Conservation (phyloP, 23 red algal genomes). For the Cyanidium caldarium region DNA sequence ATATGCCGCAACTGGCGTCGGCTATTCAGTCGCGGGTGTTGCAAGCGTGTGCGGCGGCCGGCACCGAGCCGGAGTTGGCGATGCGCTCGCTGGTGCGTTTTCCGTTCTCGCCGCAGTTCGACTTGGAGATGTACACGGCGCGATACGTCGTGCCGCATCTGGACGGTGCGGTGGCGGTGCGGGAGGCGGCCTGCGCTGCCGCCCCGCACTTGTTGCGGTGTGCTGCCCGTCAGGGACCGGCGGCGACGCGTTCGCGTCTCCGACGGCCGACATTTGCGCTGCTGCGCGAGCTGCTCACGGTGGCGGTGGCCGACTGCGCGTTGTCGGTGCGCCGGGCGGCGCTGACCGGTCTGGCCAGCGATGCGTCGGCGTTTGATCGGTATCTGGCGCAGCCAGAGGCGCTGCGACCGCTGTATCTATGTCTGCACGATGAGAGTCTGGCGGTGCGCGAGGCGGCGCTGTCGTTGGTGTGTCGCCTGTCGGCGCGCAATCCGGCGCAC, state of each 20-base stretch:
- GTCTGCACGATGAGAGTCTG: slow-evolving; percentile 63
- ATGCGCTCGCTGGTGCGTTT: background rate
- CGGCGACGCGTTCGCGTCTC: background rate
- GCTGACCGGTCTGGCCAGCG: slow-evolving; percentile 17
- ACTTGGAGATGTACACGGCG: background rate
- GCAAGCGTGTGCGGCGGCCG: background rate
- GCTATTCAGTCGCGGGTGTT: slow-evolving; percentile 12
- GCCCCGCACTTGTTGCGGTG: background rate
- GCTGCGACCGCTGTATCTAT: slow-evolving; percentile 35
- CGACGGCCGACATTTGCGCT: slow-evolving; percentile 17
- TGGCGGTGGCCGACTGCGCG: slow-evolving; percentile 59
- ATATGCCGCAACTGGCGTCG: background rate
- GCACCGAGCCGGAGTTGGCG: background rate
- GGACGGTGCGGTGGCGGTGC: background rate
- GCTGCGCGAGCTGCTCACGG: slow-evolving; percentile 27
- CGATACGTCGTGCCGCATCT: background rate
- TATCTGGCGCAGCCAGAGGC: slow-evolving; percentile 68
- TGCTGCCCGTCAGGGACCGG: too few species aligned
- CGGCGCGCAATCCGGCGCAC: slow-evolving; percentile 45
- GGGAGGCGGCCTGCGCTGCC: background rate
- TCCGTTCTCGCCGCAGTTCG: background rate
- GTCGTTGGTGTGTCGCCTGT: slow-evolving; percentile 33
- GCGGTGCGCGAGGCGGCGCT: slow-evolving; percentile 38
- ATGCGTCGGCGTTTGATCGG: slow-evolving; percentile 7
- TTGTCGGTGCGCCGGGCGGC: slow-evolving; percentile 39